Base-by-base conservation (phyloP, 176 grass and related monocot species). In the Aegilops bicornis region DNA sequence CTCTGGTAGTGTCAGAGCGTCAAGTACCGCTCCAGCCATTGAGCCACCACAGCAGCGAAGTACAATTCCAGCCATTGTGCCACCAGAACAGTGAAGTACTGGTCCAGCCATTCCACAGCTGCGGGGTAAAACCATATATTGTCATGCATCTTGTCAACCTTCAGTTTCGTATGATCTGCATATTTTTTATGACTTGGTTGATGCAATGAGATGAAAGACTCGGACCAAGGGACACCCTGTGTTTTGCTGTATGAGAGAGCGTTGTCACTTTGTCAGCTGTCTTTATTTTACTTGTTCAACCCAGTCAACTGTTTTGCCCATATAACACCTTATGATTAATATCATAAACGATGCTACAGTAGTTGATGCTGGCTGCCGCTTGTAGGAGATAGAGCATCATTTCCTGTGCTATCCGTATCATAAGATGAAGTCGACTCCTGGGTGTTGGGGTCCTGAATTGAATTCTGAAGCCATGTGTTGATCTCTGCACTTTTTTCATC, bases 201-300 rank as follows among this genome's bases (percentile, higher is more conserved):
- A 4, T 73, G 37, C 69, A 73, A 37, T 73, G 69, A 23, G 37
- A 24, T 73, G 22, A 6, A 42, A 42, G 69, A 43, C 22, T 73
- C 22, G 14, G 40, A 73, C 47, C 47, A 50, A 50, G 11, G 37
- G 36, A n/a, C 10, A 89, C 69, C 77, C 77, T 81, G 47, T 22
- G 45, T 54, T 83, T 79, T 83, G 48, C 64, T 89, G 82, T 50
- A 4, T 3, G 17, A 72, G 43, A 75, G 31, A 77, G 70, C 15
- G 22, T 82, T 80, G 67, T 17, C 75, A 60, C 61, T 77, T 78
- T 56, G 70, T 60, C 86, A 83, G 33, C 59, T 82, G 32, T 37
- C 17, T 70, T 19, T 37, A 4, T 42, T 42, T 42, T 42, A 42
- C 39, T 42, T 42, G 82, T 88, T 76, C 14, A 84, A 84, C 73